phyloP scores from a whole-genome alignment of 2,329 filamentous ascomycete species.

The Pseudogymnoascus sp. region DNA sequence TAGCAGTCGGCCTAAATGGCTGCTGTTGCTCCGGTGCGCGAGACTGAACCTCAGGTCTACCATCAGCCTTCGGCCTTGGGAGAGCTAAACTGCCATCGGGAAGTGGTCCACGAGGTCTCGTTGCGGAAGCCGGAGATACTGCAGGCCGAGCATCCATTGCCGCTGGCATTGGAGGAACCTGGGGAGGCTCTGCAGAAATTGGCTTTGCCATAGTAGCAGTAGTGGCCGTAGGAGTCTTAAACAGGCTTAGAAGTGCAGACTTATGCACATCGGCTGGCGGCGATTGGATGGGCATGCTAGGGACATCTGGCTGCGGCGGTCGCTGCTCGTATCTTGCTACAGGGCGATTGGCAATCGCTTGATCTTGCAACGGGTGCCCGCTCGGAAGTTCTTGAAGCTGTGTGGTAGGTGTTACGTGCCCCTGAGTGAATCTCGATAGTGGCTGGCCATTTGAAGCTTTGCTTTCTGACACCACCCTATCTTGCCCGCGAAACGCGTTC shows the following conservation, averaged over 20 bases:
- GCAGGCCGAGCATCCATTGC: neutral
- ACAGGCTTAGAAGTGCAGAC: slow-evolving; percentile 24
- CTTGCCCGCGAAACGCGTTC: slow-evolving; percentile 36
- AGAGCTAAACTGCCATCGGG: slow-evolving; percentile 18
- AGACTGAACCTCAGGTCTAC: slow-evolving; percentile 12
- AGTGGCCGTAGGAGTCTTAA: slow-evolving; percentile 24
- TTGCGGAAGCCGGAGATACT: slow-evolving; percentile 23
- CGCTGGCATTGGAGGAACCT: neutral
- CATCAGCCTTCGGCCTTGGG: neutral
- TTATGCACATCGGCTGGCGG: slow-evolving; percentile 23
- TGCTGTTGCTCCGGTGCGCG: neutral
- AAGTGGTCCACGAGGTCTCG: slow-evolving; percentile 17
- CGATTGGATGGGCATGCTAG: slow-evolving; percentile 15
- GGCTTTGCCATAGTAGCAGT: slow-evolving; percentile 16
- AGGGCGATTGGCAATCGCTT: slow-evolving; percentile 3
- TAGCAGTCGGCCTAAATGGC: slow-evolving; percentile 8
- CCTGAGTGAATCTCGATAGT: slow-evolving; percentile 15
- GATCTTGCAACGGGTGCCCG: neutral
- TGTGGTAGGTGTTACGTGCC: slow-evolving; percentile 4
- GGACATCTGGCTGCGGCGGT: slow-evolving; percentile 12
- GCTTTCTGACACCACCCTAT: slow-evolving; percentile 15
- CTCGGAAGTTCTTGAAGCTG: slow-evolving; percentile 24
- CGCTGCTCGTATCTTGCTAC: slow-evolving; percentile 13
- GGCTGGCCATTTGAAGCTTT: slow-evolving; percentile 15
- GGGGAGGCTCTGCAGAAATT: neutral